Base-by-base conservation (phyloP, 495 filamentous ascomycete genomes). In the Tuber aestivum region DNA sequence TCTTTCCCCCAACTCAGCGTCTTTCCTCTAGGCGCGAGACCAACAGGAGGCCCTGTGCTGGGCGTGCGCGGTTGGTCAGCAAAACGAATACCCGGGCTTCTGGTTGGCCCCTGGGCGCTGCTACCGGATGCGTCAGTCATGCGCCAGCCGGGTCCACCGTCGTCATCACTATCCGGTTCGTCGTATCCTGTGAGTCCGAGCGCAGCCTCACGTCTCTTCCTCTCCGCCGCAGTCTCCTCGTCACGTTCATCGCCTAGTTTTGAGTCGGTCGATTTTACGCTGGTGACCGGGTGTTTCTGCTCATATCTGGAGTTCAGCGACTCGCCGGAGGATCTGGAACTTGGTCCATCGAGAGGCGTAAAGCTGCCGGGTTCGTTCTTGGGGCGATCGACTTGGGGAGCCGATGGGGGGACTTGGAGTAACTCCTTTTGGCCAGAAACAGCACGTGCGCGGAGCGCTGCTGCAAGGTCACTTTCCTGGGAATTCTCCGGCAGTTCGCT, bases 161-260 rank as follows among this genome's bases (percentile, higher is more conserved):
- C 83, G 69, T 84, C 84, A 56, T 86, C 85, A 32, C 82, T 83
- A 75, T 84, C 83, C 9, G 82, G 81, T 56, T 83, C 69, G 61
- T 81, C 72, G 14, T 87, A 86, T n/a, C 85, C 82, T 10, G 87
- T 85, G 70, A 90, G 83, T 32, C 93, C 94, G n/a, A 97, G 85
- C 7, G 94, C 95, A 2, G 93, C 95, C 73, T 96, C 89, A 83
- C 95, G 90, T 76, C 94, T 88, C 50, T 91, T 88, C 68, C 91
- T 87, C 84, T 97, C 94, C 0, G 94, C 94, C 0, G 92, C 89
- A 6, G 93, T 97, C 84, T 97, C 94, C 61, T 86, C 88, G 69
- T 74, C 69, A 69, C 79, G 37, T 73, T 71, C 69, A 69, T 73
- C 75, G 41, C 75, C 76, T 27, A 71, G 73, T 35, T 70, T 79